phyloP scores from a whole-genome alignment of 1,284 basidiomycete species.

The Exobasidium rhododendri region DNA sequence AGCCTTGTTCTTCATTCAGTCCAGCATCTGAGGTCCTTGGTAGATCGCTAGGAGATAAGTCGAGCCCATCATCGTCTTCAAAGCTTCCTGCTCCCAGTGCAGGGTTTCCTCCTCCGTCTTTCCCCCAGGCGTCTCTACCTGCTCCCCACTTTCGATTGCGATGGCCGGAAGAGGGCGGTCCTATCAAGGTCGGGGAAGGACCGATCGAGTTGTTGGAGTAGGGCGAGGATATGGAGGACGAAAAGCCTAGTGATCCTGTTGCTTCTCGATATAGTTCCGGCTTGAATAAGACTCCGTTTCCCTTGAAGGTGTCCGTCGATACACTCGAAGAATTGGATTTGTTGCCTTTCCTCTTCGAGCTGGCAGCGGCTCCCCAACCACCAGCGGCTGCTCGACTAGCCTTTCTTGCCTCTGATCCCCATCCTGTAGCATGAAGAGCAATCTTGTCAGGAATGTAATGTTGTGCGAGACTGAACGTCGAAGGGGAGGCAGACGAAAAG shows the following conservation, averaged over 20 bases:
- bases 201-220: neutral
- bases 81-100: slow-evolving; percentile 21
- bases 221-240: neutral
- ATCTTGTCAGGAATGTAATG: slow-evolving; percentile 9
- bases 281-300: neutral
- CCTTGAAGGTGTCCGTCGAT: neutral
- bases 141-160: slow-evolving; percentile 19
- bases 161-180: neutral
- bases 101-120: slow-evolving; percentile 17
- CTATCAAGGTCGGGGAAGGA: neutral
- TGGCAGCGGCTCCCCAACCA: slow-evolving; percentile 1
- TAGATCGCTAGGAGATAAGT: slow-evolving; percentile 4
- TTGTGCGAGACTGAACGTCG: neutral
- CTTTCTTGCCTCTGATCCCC: slow-evolving; percentile 7
- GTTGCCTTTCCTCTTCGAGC: neutral
- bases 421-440: neutral
- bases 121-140: slow-evolving; percentile 21
- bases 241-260: neutral
- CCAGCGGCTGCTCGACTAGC: neutral
- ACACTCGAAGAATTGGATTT: neutral
- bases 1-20: neutral
- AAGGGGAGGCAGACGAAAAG: neutral
- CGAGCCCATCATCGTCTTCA: slow-evolving; percentile 24
- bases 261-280: neutral
- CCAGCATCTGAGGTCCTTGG: neutral